Evolutionary conservation across 345 rosid genomes (phyloP), one percentile per base, ranked within the genome.

Genomic region (Eucalyptus shirleyi): DNA sequence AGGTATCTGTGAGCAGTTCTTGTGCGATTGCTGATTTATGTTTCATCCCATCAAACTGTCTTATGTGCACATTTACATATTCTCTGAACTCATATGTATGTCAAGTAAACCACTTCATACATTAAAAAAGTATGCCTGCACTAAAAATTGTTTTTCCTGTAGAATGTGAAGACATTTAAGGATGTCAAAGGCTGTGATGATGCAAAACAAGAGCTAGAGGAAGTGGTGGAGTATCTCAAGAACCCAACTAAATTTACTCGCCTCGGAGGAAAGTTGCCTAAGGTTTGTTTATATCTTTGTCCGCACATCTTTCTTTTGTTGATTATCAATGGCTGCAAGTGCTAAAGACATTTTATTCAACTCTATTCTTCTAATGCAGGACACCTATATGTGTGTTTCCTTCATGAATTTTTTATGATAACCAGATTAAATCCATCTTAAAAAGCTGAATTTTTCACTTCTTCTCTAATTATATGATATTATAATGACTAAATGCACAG

Each of bases 111-210:
- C 26, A 50, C 56, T n/a, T 28, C 59, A 18, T 86, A 86, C 34
- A 47, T n/a, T 86, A 15, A 51, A 51, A 86, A 24, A 88, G 86
- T 23, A 69, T 47, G 72, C 45, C 83, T 40, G 83, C 47, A 40
- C 16, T 37, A 77, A 77, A 50, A 86, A 56, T 88, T 89, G 60
- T 60, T 62, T 94, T 91, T 82, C 56, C 89, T 90, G 93, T 95
- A 98, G 99, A 98, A 98, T 91, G 97, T 96, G 72, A 98, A 98
- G 94, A 98, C 99, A 50, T 98, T 98, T 91, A 98, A 98, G 95
- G 99, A 98, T 94, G 99, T 98, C 88, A 98, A 97, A 94, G 99
- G 99, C 88, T 98, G 99, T 92, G 99, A 98, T 94, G 99, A 98
- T 94, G 99, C 99, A 88, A 98, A 98, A 93, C 99, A 97, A 94